Evolutionary conservation across 2,329 filamentous ascomycete species (phyloP).

Genomic region (Elsinoe perseae): DNA sequence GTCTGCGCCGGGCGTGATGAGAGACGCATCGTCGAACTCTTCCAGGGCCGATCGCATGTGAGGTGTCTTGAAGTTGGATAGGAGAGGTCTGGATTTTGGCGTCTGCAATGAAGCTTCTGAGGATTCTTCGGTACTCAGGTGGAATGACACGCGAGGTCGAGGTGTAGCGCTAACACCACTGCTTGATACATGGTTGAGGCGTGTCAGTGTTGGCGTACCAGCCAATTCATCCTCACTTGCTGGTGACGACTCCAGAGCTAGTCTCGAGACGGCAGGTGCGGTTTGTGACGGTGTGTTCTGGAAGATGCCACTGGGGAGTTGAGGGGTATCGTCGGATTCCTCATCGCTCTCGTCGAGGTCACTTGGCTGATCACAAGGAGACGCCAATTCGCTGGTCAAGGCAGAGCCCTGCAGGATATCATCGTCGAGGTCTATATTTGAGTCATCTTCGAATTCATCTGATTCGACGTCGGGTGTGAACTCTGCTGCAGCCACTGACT

Average conservation of each 20-base stretch:
- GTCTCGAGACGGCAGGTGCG: conserved; percentile 4
- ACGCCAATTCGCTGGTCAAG: background rate
- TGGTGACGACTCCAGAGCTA: conserved; percentile 5
- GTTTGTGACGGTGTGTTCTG: conserved; percentile 9
- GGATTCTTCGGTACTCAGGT: background rate
- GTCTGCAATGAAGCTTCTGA: background rate
- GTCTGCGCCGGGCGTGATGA: background rate
- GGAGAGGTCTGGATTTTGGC: background rate
- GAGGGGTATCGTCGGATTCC: conserved; percentile 3
- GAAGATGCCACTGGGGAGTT: conserved; percentile 16
- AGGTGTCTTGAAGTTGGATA: conserved; percentile 16
- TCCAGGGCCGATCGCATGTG: conserved; percentile 17
- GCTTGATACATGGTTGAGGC: background rate
- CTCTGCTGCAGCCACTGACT: conserved; percentile 19
- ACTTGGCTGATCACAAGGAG: background rate
- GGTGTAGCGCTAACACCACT: background rate
- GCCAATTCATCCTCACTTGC: conserved; percentile 11
- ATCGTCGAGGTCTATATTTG: conserved; percentile 12
- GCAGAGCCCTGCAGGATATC: background rate
- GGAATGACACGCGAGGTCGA: background rate
- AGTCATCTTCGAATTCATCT: conserved; percentile 15
- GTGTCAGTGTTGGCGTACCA: conserved; percentile 2
- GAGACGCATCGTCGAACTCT: conserved; percentile 12
- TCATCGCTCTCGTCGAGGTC: background rate
- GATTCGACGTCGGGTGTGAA: conserved; percentile 17